phyloP scores from a whole-genome alignment of 805 yeast species.

The Candida railenensis region DNA sequence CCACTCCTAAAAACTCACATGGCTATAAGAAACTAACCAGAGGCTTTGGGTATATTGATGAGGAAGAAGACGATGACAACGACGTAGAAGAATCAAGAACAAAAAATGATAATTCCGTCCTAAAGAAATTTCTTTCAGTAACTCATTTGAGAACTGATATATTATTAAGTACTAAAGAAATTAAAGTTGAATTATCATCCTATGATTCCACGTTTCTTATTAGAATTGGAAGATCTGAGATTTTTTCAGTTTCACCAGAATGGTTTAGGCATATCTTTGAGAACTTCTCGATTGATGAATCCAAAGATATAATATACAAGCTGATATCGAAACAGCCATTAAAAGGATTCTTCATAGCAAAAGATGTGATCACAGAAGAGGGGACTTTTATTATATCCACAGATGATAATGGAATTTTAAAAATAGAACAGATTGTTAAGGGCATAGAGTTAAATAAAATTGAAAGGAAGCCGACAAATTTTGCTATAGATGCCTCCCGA shows the following conservation, averaged over 20 bases:
- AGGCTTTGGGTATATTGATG: conserved; percentile 31
- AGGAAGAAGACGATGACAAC: conserved; percentile 9
- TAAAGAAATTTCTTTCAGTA: neutral
- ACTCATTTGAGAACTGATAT: neutral
- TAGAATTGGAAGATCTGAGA: neutral
- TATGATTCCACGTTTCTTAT: neutral
- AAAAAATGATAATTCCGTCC: conserved; percentile 4
- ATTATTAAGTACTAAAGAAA: neutral
- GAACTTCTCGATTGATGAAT: neutral
- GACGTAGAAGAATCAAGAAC: neutral
- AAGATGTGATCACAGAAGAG: conserved; percentile 2
- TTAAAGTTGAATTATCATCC: neutral
- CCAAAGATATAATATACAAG: neutral
- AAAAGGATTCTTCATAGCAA: neutral
- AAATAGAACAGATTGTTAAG: neutral
- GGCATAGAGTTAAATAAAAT: neutral
- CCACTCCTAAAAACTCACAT: neutral
- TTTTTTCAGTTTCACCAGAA: neutral
- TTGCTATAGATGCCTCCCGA: neutral
- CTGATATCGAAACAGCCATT: neutral
- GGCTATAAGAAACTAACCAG: conserved; percentile 18
- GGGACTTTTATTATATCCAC: neutral
- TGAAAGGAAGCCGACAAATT: too few relatives aligned
- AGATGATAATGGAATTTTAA: neutral
- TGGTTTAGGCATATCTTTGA: neutral